Evolutionary conservation across 2,329 filamentous ascomycete genomes (phyloP), one percentile per base, ranked within the genome.

Genomic region (Arachnomyces sp.): DNA sequence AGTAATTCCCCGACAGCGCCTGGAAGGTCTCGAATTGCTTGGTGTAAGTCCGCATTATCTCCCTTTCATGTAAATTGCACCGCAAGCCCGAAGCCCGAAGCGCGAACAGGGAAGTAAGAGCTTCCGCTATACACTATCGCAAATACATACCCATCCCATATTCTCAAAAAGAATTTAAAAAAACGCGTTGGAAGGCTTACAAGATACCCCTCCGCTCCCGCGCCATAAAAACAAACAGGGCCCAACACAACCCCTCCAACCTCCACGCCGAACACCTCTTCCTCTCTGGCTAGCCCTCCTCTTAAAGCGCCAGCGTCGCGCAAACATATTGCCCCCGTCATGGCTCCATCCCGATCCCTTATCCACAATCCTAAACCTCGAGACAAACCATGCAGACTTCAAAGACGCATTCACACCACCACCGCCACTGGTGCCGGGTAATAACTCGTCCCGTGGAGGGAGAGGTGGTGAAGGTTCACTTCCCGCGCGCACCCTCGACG

Each of bases 271-370:
- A 52, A 77, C 80, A 49, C 72, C 83, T 31, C 63, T 96, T 1
- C 90, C 92, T 0, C 78, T 98, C 44, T 98, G 92, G 92, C 84
- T 98, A 12, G 92, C 92, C 2, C 75, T 96, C 12, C 80, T 96
- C 16, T 80, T 98, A 40, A 96, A 96, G 66, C 87, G 89, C 48
- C 92, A 98, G 66, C 80, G 84, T 39, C 84, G 92, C 55, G 88
- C 88, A 52, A 95, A 95, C 67, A 95, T 98, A 50, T 72, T 92
- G 3, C 82, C 92, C 0, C 92, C 92, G 7, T 74, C 86, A 12
- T 98, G 92, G 92, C 78, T 98, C 6, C 79, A 84, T 45, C 75
- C 84, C 0, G 71, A 81, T 45, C 84, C 85, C 3, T 79, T 98
- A 4, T 72, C 78, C 45, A 73, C 82, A 7, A 84, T 96, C 45